A percentile compares a stretch with the other conserved stretches of the same genome.
These are phyloP conservation scores for Rhexocercosporidium sp. DNA, from an alignment of 2,329 filamentous ascomycete species.

Conservation along the genomic window DNA sequence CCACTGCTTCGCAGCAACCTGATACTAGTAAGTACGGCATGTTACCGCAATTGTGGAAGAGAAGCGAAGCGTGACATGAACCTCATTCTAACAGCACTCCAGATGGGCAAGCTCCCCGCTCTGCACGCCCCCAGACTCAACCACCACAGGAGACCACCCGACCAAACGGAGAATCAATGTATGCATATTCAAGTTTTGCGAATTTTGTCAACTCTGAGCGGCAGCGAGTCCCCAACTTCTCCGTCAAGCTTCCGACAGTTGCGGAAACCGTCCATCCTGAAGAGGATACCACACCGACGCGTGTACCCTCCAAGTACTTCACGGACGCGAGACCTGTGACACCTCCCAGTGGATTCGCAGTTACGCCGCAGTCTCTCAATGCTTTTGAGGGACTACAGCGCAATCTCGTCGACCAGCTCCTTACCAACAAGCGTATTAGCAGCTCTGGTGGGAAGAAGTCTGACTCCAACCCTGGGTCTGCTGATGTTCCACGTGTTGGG, in stretches of 20 bases:
- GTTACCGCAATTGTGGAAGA: constrained; percentile 25
- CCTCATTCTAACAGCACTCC: constrained; percentile 27
- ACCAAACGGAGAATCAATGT: constrained; percentile 38
- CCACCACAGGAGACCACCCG: neutral
- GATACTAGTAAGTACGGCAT: constrained; percentile 33
- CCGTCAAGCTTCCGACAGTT: constrained; percentile 29
- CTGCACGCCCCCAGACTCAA: constrained; percentile 19
- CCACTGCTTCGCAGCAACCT: constrained; percentile 6
- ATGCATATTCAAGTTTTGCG: constrained; percentile 29
- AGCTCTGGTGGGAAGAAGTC: constrained; percentile 13
- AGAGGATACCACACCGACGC: neutral
- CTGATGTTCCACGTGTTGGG: constrained; percentile 5
- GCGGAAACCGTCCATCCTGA: constrained; percentile 14
- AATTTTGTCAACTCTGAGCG: constrained; percentile 1
- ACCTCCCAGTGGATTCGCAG: constrained; percentile 40
- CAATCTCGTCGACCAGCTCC: constrained; percentile 32
- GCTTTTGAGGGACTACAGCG: constrained; percentile 32
- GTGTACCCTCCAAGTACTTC: constrained; percentile 20
- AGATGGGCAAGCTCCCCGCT: constrained; percentile 33
- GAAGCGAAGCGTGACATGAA: constrained; percentile 30
- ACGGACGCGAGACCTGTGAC: constrained; percentile 15
- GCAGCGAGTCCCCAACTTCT: constrained; percentile 6
- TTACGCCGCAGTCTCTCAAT: constrained; percentile 27
- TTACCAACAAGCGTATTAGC: constrained; percentile 30
- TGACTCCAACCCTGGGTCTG: constrained; percentile 8